Conservation (phyloP, 2,329 filamentous ascomycete genomes). For the Emmonsia crescens region DNA sequence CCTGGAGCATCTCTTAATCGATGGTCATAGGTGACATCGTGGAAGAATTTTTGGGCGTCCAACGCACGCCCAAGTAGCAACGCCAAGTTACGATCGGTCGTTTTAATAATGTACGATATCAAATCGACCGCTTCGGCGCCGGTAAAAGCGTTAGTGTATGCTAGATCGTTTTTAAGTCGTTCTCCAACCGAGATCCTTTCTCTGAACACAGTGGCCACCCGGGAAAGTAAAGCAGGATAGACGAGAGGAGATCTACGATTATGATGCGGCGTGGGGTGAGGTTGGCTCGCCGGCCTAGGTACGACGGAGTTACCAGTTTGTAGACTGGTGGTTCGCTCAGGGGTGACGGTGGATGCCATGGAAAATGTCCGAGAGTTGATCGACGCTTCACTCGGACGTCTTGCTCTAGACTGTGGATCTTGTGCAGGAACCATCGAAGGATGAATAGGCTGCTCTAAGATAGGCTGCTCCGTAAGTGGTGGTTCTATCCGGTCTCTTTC, state of each 20-base stretch:
- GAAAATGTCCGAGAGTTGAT: slow-evolving; percentile 62
- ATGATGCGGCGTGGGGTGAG: slow-evolving; percentile 51
- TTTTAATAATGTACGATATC: slow-evolving; percentile 92
- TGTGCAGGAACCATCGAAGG: not conserved
- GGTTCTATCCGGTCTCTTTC: slow-evolving; percentile 15
- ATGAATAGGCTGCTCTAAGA: not conserved
- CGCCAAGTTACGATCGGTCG: slow-evolving; percentile 87
- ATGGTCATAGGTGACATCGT: slow-evolving; percentile 97
- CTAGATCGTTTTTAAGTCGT: slow-evolving; percentile 88
- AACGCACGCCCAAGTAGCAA: slow-evolving; percentile 80
- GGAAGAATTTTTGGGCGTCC: slow-evolving; percentile 97
- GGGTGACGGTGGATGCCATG: slow-evolving; percentile 62
- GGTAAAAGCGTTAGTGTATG: slow-evolving; percentile 95
- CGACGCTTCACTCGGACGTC: slow-evolving; percentile 36
- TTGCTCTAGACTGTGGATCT: slow-evolving; percentile 19
- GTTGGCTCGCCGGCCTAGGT: slow-evolving; percentile 46
- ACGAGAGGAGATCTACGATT: slow-evolving; percentile 67
- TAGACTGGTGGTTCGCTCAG: slow-evolving; percentile 51
- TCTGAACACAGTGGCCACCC: slow-evolving; percentile 83
- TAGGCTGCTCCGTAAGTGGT: slow-evolving; percentile 42
- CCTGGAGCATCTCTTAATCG: slow-evolving; percentile 83
- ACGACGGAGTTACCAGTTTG: slow-evolving; percentile 40
- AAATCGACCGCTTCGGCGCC: slow-evolving; percentile 93
- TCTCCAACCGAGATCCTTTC: slow-evolving; percentile 79
- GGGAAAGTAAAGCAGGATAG: slow-evolving; percentile 87